Percentiles rank a stretch among this genome's conserved stretches.
Evolutionary conservation across 371 early-diverging fungal species (phyloP).

Genomic region (Mortierella polycephala): DNA sequence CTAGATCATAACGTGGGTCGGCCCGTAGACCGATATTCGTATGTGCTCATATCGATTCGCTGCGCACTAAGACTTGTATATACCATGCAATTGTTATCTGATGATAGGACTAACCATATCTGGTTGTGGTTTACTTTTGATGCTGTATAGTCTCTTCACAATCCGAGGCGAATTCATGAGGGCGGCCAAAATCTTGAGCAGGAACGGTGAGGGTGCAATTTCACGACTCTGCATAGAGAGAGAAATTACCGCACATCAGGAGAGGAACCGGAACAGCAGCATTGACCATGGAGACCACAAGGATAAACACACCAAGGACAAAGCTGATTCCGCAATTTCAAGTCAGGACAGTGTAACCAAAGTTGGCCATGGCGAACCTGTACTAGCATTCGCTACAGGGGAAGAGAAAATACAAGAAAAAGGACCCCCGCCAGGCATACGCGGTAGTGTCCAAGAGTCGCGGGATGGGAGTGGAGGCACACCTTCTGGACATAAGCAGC

Average conservation of each 20-base stretch:
- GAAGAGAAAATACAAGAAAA: constrained; percentile 12
- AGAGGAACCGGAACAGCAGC: constrained; percentile 26
- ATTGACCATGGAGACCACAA: constrained; percentile 1
- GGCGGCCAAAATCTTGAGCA: constrained; percentile 55
- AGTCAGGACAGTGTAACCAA: not conserved
- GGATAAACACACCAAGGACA: constrained; percentile 3
- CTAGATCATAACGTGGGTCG: constrained; percentile 54
- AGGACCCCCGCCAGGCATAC: not conserved
- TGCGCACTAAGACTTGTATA: not conserved
- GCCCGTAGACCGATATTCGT: constrained; percentile 52
- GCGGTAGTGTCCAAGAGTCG: constrained; percentile 2
- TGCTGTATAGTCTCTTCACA: constrained; percentile 34
- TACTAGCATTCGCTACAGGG: constrained; percentile 12
- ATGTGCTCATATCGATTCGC: not conserved
- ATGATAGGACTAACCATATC: too few relatives aligned
- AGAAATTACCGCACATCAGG: constrained; percentile 25
- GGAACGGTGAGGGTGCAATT: constrained; percentile 34
- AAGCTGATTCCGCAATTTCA: not conserved
- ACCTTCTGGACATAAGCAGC: constrained; percentile 5
- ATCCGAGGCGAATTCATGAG: constrained; percentile 58
- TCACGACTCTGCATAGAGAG: constrained; percentile 35
- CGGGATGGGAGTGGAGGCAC: not conserved
- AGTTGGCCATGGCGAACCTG: not conserved
- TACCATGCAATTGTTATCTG: too few relatives aligned
- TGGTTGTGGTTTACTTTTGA: not conserved